Evolutionary conservation across 805 yeast genomes (phyloP).

Genomic region (Tetrapisispora taiwanensis): DNA sequence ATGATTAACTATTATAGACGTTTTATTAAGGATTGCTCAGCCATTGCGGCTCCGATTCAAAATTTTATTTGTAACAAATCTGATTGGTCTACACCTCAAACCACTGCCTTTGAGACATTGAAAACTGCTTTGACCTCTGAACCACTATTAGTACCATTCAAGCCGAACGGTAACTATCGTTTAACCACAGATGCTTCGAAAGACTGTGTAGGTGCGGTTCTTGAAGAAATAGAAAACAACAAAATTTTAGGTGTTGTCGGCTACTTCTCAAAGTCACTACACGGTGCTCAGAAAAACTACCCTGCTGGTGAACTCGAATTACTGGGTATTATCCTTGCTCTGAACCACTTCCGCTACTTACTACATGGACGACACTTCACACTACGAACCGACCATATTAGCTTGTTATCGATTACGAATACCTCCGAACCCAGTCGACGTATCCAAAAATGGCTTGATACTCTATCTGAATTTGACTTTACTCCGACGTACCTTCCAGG

Average conservation of each 20-base stretch:
- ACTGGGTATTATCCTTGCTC: constrained; percentile 7
- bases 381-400: constrained; percentile 8
- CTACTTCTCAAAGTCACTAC: constrained; percentile 29
- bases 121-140: no score
- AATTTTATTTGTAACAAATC: background rate
- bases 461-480: no score
- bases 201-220: constrained; percentile 11
- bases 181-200: constrained; percentile 11
- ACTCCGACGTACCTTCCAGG: no score
- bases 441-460: constrained; percentile 5
- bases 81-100: constrained; percentile 3
- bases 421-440: constrained; percentile 7
- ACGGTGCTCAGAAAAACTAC: constrained; percentile 27
- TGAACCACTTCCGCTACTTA: constrained; percentile 8
- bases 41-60: constrained; percentile 6
- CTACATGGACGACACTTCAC: constrained; percentile 7
- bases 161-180: constrained; percentile 1
- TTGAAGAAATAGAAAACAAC: constrained; percentile 5
- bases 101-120: background rate
- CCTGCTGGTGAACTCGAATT: constrained; percentile 11
- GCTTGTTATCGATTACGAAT: constrained; percentile 3
- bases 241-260: constrained; percentile 9
- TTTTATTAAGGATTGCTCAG: constrained; percentile 10
- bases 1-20: constrained; percentile 11
- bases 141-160: no score